Conservation (phyloP, 2,329 filamentous ascomycete genomes). For the Colletotrichum brevisporum region DNA sequence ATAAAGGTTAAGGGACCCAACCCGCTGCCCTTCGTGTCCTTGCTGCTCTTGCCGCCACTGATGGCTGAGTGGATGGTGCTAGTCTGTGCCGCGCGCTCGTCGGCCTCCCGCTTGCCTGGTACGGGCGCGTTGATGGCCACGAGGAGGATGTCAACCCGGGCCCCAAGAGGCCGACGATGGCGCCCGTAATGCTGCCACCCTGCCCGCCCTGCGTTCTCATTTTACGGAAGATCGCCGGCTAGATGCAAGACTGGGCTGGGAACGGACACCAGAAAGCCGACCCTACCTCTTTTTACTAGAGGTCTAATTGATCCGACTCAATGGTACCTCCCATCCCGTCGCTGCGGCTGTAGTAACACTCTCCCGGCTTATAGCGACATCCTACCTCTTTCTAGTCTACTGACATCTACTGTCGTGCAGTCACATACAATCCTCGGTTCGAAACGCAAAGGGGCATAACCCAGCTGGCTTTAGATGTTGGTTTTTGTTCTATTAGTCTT, state of each 20-base stretch:
- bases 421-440: no score
- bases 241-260: no score
- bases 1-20: conserved; percentile 44
- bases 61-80: conserved; percentile 55
- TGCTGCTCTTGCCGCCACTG: conserved; percentile 60
- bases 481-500: no score
- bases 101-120: conserved; percentile 66
- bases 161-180: no score
- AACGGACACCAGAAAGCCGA: no score
- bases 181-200: no score
- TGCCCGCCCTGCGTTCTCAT: no score
- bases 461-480: no score
- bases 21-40: conserved; percentile 67
- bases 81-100: conserved; percentile 60
- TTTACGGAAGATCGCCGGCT: no score
- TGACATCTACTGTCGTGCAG: no score
- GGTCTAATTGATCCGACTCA: conserved; percentile 64
- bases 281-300: conserved; percentile 59
- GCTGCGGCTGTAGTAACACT: conserved; percentile 58
- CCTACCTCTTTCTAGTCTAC: conserved; percentile 56
- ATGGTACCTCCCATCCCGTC: conserved; percentile 63
- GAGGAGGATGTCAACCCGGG: no score
- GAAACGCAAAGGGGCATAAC: no score
- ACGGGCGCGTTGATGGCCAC: conserved; percentile 72
- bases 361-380: conserved; percentile 66